phyloP scores from a whole-genome alignment of 2,329 filamentous ascomycete genomes.

The Raffaelea ambrosiae region DNA sequence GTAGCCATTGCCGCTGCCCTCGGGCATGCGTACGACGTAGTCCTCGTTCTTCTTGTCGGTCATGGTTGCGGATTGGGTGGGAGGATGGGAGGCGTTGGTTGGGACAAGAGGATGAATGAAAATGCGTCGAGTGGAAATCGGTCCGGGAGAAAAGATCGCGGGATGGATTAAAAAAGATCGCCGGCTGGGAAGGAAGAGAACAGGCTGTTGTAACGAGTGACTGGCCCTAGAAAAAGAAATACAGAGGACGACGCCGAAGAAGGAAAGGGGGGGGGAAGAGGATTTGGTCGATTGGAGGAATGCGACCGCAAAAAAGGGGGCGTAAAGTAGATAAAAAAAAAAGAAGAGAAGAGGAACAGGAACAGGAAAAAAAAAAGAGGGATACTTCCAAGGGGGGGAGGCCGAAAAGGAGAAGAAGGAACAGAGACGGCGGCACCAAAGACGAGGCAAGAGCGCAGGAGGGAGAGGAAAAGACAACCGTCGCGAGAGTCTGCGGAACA shows the following conservation, averaged over 20 bases:
- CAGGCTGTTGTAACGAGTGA: background rate
- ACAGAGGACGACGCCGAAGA: background rate
- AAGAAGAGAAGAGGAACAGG: slow-evolving; percentile 1
- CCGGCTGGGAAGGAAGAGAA: background rate
- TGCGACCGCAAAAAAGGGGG: slow-evolving; percentile 1
- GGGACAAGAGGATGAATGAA: background rate
- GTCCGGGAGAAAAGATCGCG: background rate
- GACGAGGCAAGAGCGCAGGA: background rate
- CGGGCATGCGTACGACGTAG: slow-evolving; percentile 62
- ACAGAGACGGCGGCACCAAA: background rate
- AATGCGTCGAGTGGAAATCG: background rate
- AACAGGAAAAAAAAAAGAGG: background rate
- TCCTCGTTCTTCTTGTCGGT: slow-evolving; percentile 86
- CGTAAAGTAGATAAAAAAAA: background rate
- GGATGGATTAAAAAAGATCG: background rate
- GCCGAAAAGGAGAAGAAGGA: background rate
- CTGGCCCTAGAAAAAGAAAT: background rate
- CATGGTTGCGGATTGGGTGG: slow-evolving; percentile 42
- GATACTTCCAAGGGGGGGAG: background rate
- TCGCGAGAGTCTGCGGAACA: background rate
- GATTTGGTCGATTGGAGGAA: background rate
- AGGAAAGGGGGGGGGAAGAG: background rate
- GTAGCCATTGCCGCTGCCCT: slow-evolving; percentile 39
- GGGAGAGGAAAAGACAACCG: background rate
- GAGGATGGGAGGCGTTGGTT: background rate